Evolutionary conservation across 108 stramenopile genomes (phyloP).

Genomic region (Nitzschia putrida): DNA sequence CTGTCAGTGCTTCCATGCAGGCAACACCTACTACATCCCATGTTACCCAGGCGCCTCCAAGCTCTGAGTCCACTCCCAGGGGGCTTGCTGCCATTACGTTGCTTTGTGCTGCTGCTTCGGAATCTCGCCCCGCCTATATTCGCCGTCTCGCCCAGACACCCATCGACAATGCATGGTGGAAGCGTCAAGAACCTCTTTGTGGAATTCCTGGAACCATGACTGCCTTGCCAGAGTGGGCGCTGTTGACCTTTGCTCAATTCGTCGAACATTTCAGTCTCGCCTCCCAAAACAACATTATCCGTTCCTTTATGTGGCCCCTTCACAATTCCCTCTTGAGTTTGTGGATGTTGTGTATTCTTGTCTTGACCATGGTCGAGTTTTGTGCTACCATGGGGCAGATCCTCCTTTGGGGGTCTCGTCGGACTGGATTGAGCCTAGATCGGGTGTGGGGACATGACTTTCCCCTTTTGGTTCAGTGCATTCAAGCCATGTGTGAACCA

Average conservation of each 20-base stretch:
- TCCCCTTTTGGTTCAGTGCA: conserved; percentile 40
- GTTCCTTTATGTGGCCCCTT: conserved; percentile 80
- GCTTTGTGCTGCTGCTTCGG: conserved; percentile 79
- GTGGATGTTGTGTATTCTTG: conserved; percentile 77
- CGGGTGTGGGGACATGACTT: conserved; percentile 61
- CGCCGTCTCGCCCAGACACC: conserved; percentile 56
- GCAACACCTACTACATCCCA: conserved; percentile 28
- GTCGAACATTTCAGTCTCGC: conserved; percentile 59
- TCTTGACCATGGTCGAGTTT: conserved; percentile 51
- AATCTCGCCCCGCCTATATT: conserved; percentile 77
- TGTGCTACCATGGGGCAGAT: conserved; percentile 49
- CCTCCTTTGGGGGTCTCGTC: conserved; percentile 70
- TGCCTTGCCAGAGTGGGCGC: conserved; percentile 58
- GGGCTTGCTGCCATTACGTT: conserved; percentile 83
- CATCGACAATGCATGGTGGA: conserved; percentile 75
- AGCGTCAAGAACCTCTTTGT: conserved; percentile 79
- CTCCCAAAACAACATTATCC: conserved; percentile 35
- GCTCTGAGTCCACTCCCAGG: conserved; percentile 40
- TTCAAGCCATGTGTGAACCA: conserved; percentile 56
- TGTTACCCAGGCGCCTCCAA: not conserved
- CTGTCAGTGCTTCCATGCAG: conserved; percentile 17
- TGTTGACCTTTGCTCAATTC: conserved; percentile 55
- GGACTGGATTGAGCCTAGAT: conserved; percentile 59
- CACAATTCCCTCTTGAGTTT: conserved; percentile 71
- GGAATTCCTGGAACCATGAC: conserved; percentile 46